These are phyloP conservation scores for Daldinia sp. DNA, from an alignment of 2,329 filamentous ascomycete species.

Conservation along the genomic window DNA sequence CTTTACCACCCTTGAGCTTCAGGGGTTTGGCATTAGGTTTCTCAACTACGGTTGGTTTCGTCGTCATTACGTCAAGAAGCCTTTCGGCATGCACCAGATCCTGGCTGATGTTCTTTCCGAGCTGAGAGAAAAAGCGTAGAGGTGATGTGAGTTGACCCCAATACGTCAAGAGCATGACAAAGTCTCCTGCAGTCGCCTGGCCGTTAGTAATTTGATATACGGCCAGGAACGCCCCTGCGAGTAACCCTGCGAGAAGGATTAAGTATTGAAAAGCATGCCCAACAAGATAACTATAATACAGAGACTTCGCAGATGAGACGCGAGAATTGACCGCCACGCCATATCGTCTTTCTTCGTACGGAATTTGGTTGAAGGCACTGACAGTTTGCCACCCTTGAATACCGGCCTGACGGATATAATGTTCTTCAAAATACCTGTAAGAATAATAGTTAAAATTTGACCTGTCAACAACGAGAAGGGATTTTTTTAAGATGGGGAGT, in stretches of 20 bases:
- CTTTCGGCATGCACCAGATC: constrained; percentile 70
- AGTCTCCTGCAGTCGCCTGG: constrained; percentile 72
- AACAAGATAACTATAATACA: constrained; percentile 61
- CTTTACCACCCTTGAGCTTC: constrained; percentile 64
- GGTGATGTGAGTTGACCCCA: constrained; percentile 79
- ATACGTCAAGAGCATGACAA: constrained; percentile 78
- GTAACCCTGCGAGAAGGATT: constrained; percentile 75
- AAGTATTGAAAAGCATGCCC: constrained; percentile 69
- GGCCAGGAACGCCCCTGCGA: constrained; percentile 71
- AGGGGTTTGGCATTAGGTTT: constrained; percentile 63
- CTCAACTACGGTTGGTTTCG: constrained; percentile 66
- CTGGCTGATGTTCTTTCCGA: constrained; percentile 68
- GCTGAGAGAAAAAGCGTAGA: constrained; percentile 74
- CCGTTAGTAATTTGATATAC: constrained; percentile 75
- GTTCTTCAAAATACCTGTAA: constrained; percentile 63
- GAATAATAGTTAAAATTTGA: constrained; percentile 10
- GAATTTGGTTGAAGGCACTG: constrained; percentile 69
- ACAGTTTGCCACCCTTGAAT: constrained; percentile 71
- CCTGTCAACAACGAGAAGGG: not conserved
- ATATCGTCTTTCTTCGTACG: constrained; percentile 67
- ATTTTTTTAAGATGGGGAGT: not conserved
- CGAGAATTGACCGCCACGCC: constrained; percentile 61
- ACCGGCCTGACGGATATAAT: constrained; percentile 66
- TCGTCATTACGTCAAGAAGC: constrained; percentile 69
- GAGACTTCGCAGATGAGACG: constrained; percentile 54